Conservation (phyloP, 345 rosid genomes). For the Bruguiera sexangula region DNA sequence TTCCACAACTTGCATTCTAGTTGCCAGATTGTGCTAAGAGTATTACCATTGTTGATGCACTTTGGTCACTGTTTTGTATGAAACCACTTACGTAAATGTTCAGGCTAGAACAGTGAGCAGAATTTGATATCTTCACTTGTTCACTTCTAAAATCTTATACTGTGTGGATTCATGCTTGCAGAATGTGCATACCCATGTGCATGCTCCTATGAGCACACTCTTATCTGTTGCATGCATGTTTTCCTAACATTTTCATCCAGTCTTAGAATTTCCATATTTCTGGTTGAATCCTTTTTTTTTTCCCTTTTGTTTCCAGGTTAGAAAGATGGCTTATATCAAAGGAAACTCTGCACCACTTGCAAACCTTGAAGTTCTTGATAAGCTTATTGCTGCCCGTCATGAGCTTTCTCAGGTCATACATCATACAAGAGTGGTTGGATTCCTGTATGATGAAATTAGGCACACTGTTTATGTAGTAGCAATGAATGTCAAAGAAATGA, state of each 20-base stretch:
- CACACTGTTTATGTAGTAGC: neutral
- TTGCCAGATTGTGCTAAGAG: too few relatives aligned
- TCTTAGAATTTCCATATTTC: neutral
- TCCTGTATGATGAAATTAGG: neutral
- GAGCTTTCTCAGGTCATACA: slow-evolving; percentile 80
- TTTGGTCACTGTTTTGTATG: neutral
- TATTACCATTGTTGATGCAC: neutral
- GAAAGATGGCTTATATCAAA: slow-evolving; percentile 64
- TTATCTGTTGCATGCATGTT: too few relatives aligned
- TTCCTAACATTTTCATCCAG: neutral
- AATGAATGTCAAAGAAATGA: too few relatives aligned
- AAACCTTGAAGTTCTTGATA: slow-evolving; percentile 71
- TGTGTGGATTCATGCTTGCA: too few relatives aligned
- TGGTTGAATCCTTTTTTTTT: slow-evolving; percentile 10
- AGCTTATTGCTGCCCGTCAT: slow-evolving; percentile 69
- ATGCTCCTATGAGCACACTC: too few relatives aligned
- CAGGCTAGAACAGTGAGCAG: neutral
- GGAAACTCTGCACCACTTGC: slow-evolving; percentile 81
- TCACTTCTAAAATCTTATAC: too few relatives aligned
- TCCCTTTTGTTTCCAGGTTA: slow-evolving; percentile 44
- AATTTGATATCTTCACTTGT: slow-evolving; percentile 9
- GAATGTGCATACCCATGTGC: too few relatives aligned
- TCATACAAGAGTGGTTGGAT: slow-evolving; percentile 1
- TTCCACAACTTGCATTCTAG: too few relatives aligned
- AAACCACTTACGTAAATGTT: neutral